Evolutionary conservation across 352 stramenopile species (phyloP).

Genomic region (Phytophthora foliorum): DNA sequence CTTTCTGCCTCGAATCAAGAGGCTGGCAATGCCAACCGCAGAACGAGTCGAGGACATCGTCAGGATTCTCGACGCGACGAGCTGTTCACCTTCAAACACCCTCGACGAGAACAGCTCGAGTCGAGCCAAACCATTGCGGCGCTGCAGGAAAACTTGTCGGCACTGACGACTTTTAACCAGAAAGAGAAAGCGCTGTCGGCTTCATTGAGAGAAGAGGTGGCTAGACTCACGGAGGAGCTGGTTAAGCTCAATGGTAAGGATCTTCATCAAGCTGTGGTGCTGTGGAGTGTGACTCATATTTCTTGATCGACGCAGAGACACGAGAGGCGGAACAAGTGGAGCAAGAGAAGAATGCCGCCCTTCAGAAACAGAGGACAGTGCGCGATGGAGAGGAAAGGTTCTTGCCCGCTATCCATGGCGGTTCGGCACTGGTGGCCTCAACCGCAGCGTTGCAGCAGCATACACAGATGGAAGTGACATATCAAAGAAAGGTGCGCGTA

Average conservation of each 20-base stretch:
- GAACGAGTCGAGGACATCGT: slow-evolving; percentile 8
- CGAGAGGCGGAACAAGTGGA: slow-evolving; percentile 59
- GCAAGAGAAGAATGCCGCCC: slow-evolving; percentile 49
- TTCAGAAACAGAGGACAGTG: slow-evolving; percentile 38
- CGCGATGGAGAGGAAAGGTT: slow-evolving; percentile 29
- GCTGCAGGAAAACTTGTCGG: slow-evolving; percentile 61
- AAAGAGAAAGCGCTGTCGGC: slow-evolving; percentile 59
- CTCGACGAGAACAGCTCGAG: slow-evolving; percentile 48
- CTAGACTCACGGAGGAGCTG: slow-evolving; percentile 42
- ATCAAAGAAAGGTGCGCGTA: slow-evolving; percentile 64
- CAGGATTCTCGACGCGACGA: slow-evolving; percentile 15
- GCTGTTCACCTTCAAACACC: slow-evolving; percentile 36
- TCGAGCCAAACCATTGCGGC: slow-evolving; percentile 32
- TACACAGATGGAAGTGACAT: slow-evolving; percentile 72
- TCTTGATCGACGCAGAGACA: slow-evolving; percentile 36
- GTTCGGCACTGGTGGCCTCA: slow-evolving; percentile 27
- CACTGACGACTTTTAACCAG: slow-evolving; percentile 54
- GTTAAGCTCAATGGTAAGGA: slow-evolving; percentile 47
- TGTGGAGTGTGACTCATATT: neutral
- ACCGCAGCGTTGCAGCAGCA: slow-evolving; percentile 68
- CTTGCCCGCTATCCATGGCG: slow-evolving; percentile 56
- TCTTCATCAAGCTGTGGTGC: neutral
- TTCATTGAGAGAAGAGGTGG: slow-evolving; percentile 49
- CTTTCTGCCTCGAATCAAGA: slow-evolving; percentile 30
- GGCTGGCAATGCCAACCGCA: slow-evolving; percentile 4